Base-by-base conservation (phyloP, 352 stramenopile genomes). In the Phytophthora vignae region DNA sequence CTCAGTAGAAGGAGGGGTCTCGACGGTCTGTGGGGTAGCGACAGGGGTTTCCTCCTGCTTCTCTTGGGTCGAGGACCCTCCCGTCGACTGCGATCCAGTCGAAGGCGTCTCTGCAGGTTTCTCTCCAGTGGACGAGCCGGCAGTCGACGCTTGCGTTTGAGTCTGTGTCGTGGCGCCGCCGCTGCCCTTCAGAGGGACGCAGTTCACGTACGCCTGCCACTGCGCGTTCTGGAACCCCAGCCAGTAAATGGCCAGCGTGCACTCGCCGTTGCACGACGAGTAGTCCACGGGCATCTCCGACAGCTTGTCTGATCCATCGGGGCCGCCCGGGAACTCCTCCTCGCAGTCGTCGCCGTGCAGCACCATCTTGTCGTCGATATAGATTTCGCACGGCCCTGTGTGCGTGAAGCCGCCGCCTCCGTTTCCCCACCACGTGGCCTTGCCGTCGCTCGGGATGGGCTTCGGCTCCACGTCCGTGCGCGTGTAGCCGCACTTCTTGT, bases 231-330 rank as follows among this genome's bases (percentile, higher is more conserved):
- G 76, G 42, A 88, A 76, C 22, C 22, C 76, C 19, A 88, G 61
- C 81, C 81, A 88, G 73, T 83, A 88, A 59, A 85, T 84, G 0
- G 73, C 63, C 21, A 88, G 54, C 29, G 69, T 72, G 74, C 76
- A 88, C n/a, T 69, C 60, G 12, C 61, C 67, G 14, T 70, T 66
- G 63, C 81, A 88, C 6, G 72, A 70, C 25, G 78, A 78, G 25
- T 71, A 86, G 50, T 88, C 81, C 0, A 88, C 62, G 0, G 72
- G 64, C 63, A 81, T 66, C 4, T 74, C 57, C 0, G 77, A 80
- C 62, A 65, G 75, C 19, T 68, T 57, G 15, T 55, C 56, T 1
- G 65, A 64, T 14, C 60, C 62, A 25, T 67, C 17, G 17, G 55
- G 44, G 17, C 72, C 75, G n/a, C 76, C 67, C 0, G 65, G 64